phyloP scores from a whole-genome alignment of 768 basidiomycete genomes.

The Tricholoma furcatifolium region DNA sequence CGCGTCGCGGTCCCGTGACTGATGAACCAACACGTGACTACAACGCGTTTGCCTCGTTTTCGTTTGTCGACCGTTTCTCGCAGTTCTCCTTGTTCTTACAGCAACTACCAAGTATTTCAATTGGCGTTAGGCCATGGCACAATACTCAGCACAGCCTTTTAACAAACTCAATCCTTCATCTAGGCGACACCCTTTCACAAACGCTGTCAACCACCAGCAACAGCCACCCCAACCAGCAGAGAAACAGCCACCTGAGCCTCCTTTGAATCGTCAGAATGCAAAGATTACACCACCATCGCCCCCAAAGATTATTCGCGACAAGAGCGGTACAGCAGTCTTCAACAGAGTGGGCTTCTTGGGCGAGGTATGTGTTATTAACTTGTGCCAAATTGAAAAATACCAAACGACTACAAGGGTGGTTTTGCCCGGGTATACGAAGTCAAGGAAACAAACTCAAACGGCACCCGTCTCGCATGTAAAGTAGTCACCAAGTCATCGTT shows the following conservation, averaged over 20 bases:
- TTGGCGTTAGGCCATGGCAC: constrained; percentile 33
- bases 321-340: constrained; percentile 53
- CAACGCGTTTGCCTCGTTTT: too few relatives aligned
- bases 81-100: too few relatives aligned
- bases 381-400: neutral
- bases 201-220: constrained; percentile 30
- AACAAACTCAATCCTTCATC: constrained; percentile 27
- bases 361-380: constrained; percentile 60
- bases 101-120: constrained; percentile 5
- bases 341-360: constrained; percentile 82
- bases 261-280: constrained; percentile 77
- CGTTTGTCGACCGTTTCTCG: too few relatives aligned
- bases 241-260: constrained; percentile 51
- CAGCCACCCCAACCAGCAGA: constrained; percentile 24
- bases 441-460: constrained; percentile 57
- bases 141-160: constrained; percentile 30
- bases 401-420: constrained; percentile 57
- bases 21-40: too few relatives aligned
- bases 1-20: too few relatives aligned
- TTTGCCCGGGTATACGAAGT: constrained; percentile 97
- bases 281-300: constrained; percentile 82
- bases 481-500: constrained; percentile 91
- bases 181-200: constrained; percentile 29
- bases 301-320: constrained; percentile 72
- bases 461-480: constrained; percentile 79